Evolutionary conservation across 257 asterid species (phyloP), one percentile per base, ranked within the genome.

Genomic region (Solanum pimpinellifolium): DNA sequence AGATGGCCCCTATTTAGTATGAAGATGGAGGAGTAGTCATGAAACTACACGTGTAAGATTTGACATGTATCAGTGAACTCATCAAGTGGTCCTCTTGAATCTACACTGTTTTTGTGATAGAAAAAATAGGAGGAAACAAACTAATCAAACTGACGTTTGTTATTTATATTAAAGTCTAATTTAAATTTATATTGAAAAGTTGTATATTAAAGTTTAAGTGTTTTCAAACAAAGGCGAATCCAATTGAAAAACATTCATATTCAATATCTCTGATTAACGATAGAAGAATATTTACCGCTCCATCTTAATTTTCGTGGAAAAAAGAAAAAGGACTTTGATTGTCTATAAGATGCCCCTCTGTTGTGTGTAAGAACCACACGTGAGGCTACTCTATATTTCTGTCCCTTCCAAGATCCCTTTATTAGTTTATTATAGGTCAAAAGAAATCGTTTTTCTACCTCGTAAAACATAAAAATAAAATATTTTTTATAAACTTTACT

Each of bases 61-160:
- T 85, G 92, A 90, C 90, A 86, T 69, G 83, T 81, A 86, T 76
- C 90, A 70, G 83, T 85, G 82, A 82, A 87, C 39, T 31, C 41
- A 35, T 31, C 77, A 39, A 21, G 77, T 78, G 84, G 76, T 37
- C 84, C 86, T 77, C 77, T 87, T 62, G 83, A 66, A 69, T 75
- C 20, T 39, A 47, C 42, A 49, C 42, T 31, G 23, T 15, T 70
- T 41, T 11, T 10, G 83, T 75, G 59, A 41, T 41, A 41, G 33
- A 37, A 37, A 37, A 37, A 37, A 37, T 37, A 37, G 7, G 7
- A 37, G 7, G 39, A 37, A 37, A 37, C 0, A 0, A 5, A 6
- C 1, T 37, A 37, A 37, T 37, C 0, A 37, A 37, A 37, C 0
- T 37, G 7, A 31, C 6, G 2, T 7, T 7, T 5, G 25, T 0